Conservation (phyloP, 1,284 basidiomycete genomes). For the Puccinia brachypodii region DNA sequence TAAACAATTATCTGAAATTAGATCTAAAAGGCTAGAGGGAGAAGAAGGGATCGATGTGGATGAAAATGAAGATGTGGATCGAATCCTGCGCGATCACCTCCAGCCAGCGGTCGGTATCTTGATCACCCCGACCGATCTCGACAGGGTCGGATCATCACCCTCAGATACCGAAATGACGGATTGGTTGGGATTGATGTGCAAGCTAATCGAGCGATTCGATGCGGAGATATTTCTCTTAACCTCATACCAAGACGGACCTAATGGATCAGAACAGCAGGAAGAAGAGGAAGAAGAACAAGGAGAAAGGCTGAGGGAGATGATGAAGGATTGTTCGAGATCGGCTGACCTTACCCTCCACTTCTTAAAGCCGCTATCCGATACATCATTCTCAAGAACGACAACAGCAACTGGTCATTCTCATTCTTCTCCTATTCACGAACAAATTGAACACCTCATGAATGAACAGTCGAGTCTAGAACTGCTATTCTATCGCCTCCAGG, state of each 20-base stretch:
- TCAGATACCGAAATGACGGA: background rate
- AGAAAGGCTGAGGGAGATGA: background rate
- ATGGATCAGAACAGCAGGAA: background rate
- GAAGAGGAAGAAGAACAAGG: background rate
- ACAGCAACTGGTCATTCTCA: background rate
- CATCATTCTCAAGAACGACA: too few relatives aligned
- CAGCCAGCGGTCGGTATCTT: background rate
- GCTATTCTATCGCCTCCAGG: background rate
- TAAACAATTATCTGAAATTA: background rate
- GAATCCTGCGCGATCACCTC: background rate
- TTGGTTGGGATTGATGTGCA: background rate
- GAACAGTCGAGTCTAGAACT: constrained; percentile 1
- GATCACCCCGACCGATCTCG: background rate
- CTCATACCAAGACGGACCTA: background rate
- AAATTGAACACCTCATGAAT: background rate
- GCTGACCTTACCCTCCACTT: background rate
- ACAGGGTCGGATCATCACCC: background rate
- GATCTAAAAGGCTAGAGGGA: background rate
- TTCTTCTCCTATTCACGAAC: background rate
- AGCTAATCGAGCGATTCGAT: constrained; percentile 2
- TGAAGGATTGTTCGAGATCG: background rate
- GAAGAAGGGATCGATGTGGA: background rate
- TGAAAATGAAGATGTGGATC: background rate
- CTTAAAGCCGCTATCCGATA: background rate
- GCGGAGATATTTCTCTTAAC: constrained; percentile 7